phyloP scores from a whole-genome alignment of 2,329 filamentous ascomycete species.

The Polychaeton citri region DNA sequence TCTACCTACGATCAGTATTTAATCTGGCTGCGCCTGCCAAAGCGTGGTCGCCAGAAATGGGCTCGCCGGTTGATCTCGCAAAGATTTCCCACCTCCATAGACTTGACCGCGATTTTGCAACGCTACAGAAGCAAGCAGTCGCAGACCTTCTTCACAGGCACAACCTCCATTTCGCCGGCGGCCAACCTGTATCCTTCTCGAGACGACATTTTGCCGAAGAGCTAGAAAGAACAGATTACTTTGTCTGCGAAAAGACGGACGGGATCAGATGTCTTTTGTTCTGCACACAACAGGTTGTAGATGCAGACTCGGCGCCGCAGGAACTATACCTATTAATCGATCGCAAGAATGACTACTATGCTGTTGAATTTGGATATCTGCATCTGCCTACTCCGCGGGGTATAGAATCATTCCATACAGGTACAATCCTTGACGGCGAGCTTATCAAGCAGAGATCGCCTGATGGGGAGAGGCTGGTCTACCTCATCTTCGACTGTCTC shows the following conservation, averaged over 20 bases:
- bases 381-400: constrained; percentile 53
- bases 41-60: constrained; percentile 12
- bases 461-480: constrained; percentile 61
- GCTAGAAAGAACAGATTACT: constrained; percentile 76
- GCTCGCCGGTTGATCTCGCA: constrained; percentile 14
- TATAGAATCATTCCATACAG: constrained; percentile 55
- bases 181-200: constrained; percentile 88
- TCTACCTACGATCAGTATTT: too few species aligned
- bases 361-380: constrained; percentile 52
- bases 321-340: constrained; percentile 90
- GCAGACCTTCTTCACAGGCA: constrained; percentile 53
- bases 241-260: constrained; percentile 96
- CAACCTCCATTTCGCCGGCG: constrained; percentile 64
- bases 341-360: constrained; percentile 96
- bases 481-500: constrained; percentile 87
- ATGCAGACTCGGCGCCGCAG: constrained; percentile 5
- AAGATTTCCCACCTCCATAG: constrained; percentile 8
- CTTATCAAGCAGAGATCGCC: constrained; percentile 64
- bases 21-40: too few species aligned
- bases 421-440: constrained; percentile 84
- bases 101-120: constrained; percentile 11
- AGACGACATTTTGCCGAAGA: constrained; percentile 62
- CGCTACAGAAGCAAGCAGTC: constrained; percentile 16
- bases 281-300: constrained; percentile 49
- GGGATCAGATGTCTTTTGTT: constrained; percentile 93